Evolutionary conservation across 83 land plant genomes (phyloP), one percentile per base, ranked within the genome.

Genomic region (Picea mariana): DNA sequence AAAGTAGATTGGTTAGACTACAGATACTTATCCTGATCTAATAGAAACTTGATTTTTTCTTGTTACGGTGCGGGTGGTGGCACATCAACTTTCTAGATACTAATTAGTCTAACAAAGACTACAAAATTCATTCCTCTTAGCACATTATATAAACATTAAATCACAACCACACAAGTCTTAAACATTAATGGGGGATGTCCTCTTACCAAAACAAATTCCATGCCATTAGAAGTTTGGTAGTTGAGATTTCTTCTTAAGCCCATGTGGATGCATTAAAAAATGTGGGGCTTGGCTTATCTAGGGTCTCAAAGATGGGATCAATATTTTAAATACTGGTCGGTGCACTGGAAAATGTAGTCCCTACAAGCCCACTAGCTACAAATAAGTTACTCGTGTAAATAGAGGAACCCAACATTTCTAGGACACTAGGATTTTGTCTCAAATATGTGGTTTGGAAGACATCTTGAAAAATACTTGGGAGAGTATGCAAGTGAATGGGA

Each of bases 41-140:
- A 3, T 0, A 26, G 40, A 42, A 77, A 59, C 79, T 77, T 77
- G 9, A 11, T 0, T 20, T 59, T 26, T 55, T 77, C 79, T 21
- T 77, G 40, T 58, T 77, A 11, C 18, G 3, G 6, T 3, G 63
- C 6, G 0, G 40, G 79, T 26, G 63, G 79, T 23, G 63, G 62
- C 65, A 27, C 87, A 21, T 31, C 92, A n/a, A 85, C 88, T 60
- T 88, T 94, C 89, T 96, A 95, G 38, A 96, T 87, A 8, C 99
- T 96, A 6, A 96, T 96, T 66, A 95, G 62, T 87, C 96, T 92
- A 1, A 96, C 98, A 20, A 96, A 85, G 9, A 87, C 64, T 20
- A 95, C 98, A 82, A 96, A 96, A 11, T 96, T 87, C 84, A 85
- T 55, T 61, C 99, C 99, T 2, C 99, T 96, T 6, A 96, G 81